Evolutionary conservation across 164 flowering plant species (phyloP).

Genomic region (Nymphaea colorata): DNA sequence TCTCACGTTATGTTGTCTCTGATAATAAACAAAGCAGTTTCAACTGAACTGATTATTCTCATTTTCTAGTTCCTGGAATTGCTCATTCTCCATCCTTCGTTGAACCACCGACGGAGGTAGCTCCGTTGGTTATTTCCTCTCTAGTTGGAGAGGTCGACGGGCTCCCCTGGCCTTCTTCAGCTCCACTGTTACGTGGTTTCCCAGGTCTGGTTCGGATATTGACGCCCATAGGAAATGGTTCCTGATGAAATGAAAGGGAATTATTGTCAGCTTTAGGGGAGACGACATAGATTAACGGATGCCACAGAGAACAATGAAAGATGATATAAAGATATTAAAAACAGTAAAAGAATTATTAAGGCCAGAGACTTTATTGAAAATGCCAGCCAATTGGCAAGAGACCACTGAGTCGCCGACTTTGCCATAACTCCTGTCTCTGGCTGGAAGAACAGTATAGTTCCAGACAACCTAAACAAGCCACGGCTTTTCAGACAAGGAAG

Average conservation of each 20-base stretch:
- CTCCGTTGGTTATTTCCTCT: conserved; percentile 32
- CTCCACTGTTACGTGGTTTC: conserved; percentile 23
- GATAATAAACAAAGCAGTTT: background rate
- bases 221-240: conserved; percentile 80
- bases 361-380: no score
- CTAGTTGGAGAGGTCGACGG: conserved; percentile 25
- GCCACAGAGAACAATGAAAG: no score
- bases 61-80: conserved; percentile 6
- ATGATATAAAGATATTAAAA: no score
- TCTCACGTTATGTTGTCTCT: no score
- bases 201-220: conserved; percentile 47
- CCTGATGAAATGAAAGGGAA: conserved; percentile 24
- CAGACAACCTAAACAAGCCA: no score
- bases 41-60: background rate
- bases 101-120: conserved; percentile 38
- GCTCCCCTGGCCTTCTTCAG: conserved; percentile 44
- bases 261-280: background rate
- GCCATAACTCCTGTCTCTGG: no score
- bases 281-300: no score
- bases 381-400: no score
- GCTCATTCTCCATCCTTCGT: conserved; percentile 34
- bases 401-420: no score
- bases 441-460: no score
- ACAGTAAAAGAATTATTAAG: no score
- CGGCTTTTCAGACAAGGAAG: no score